These are phyloP conservation scores for Hypoxylon sp. DNA, from an alignment of 2,329 filamentous ascomycete species.

Conservation along the genomic window DNA sequence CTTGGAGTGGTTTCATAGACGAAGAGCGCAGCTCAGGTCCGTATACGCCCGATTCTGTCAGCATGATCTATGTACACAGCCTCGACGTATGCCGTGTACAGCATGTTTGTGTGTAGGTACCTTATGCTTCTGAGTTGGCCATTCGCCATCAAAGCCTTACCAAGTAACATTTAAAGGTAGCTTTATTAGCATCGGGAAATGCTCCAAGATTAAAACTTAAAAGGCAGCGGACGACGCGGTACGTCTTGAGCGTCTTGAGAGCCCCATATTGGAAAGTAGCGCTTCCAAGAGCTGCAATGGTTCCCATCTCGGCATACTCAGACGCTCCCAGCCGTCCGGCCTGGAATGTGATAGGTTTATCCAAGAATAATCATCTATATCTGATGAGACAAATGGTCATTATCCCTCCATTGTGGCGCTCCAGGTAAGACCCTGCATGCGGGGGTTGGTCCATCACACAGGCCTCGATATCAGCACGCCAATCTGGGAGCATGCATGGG, in stretches of 20 bases:
- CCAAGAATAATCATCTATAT: conserved; percentile 19
- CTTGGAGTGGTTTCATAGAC: not conserved
- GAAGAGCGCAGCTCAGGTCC: conserved; percentile 1
- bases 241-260: too few relatives aligned
- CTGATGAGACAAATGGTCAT: conserved; percentile 19
- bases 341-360: conserved; percentile 33
- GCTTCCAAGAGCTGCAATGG: conserved; percentile 20
- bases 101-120: conserved; percentile 5
- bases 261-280: not conserved
- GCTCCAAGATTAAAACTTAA: not conserved
- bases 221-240: too few relatives aligned
- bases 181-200: not conserved
- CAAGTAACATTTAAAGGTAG: not conserved
- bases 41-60: not conserved
- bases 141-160: not conserved
- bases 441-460: conserved; percentile 37
- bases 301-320: conserved; percentile 37
- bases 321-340: conserved; percentile 30
- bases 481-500: conserved; percentile 32
- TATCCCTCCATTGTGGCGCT: conserved; percentile 19
- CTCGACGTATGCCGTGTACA: not conserved
- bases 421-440: conserved; percentile 40
- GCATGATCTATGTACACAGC: conserved; percentile 12
- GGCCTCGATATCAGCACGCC: conserved; percentile 33
- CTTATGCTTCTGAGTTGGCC: not conserved